These are phyloP conservation scores for Anethum foeniculum DNA, from an alignment of 140 eudicot genomes.

Conservation along the genomic window DNA sequence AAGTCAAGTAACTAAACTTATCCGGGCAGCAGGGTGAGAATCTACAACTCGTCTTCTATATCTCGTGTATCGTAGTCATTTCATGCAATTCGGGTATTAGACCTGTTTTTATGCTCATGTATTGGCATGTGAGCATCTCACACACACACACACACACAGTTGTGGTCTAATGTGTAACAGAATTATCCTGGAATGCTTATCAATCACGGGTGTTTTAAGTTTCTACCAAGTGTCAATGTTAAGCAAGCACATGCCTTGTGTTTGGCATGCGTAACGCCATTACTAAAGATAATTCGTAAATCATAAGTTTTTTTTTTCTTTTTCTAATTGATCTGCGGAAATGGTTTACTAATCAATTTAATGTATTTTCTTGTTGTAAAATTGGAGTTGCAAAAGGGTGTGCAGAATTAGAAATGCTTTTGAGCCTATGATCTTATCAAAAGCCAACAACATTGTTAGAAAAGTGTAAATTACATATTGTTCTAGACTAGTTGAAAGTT, in stretches of 20 bases:
- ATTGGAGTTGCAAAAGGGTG: not conserved
- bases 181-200: no score
- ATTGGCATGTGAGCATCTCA: not conserved
- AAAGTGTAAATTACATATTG: not conserved
- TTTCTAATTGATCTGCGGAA: not conserved
- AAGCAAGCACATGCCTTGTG: no score
- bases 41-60: not conserved
- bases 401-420: not conserved
- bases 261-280: not conserved
- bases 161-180: no score
- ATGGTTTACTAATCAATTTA: not conserved
- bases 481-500: not conserved
- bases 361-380: not conserved
- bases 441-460: not conserved
- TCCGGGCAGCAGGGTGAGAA: slow-evolving; percentile 90
- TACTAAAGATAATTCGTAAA: not conserved
- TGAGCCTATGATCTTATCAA: not conserved
- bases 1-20: slow-evolving; percentile 90
- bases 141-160: not conserved
- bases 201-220: no score
- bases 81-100: no score
- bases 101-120: no score
- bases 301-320: no score
- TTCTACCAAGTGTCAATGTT: no score
- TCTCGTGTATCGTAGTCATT: not conserved